Percentiles rank a stretch among this genome's conserved stretches.
These are phyloP conservation scores for Trametes meyenii DNA, from an alignment of 768 basidiomycete species.

Conservation along the genomic window DNA sequence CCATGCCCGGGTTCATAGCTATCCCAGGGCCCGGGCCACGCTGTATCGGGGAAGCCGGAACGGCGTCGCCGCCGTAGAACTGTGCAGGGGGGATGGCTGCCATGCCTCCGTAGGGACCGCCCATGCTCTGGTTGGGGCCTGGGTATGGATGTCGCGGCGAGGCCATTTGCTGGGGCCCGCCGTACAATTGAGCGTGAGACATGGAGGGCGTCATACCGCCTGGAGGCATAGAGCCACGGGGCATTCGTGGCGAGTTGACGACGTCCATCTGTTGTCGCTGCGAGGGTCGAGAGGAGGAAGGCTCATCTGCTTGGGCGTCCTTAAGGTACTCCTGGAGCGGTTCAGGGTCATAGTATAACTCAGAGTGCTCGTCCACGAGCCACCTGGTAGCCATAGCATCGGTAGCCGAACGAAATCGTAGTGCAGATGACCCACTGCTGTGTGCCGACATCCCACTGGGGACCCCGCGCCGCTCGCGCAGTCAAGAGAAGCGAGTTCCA, in stretches of 20 bases:
- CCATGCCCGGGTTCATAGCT: conserved; percentile 24
- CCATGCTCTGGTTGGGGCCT: conserved; percentile 26
- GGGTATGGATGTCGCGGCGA: conserved; percentile 26
- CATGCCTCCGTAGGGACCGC: conserved; percentile 26
- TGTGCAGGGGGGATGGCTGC: conserved; percentile 42
- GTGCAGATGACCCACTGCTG: conserved; percentile 62
- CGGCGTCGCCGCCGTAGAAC: conserved; percentile 40
- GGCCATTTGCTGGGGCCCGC: conserved; percentile 21
- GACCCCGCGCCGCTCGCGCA: conserved; percentile 79
- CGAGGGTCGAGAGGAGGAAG: conserved; percentile 8
- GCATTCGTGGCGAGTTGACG: conserved; percentile 24
- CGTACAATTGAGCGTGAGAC: conserved; percentile 18
- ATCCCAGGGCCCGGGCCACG: conserved; percentile 16
- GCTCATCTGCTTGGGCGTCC: conserved; percentile 21
- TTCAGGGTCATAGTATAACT: conserved; percentile 74
- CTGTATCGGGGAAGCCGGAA: conserved; percentile 24
- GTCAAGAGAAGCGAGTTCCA: conserved; percentile 83
- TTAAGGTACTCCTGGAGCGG: conserved; percentile 44
- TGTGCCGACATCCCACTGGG: conserved; percentile 87
- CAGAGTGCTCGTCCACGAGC: conserved; percentile 71
- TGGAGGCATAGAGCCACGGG: conserved; percentile 16
- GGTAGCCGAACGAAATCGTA: not conserved
- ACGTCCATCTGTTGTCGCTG: conserved; percentile 15
- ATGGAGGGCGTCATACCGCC: conserved; percentile 17
- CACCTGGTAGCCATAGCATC: conserved; percentile 50